Conservation (phyloP, 768 basidiomycete species). For the Tricholomella constricta region DNA sequence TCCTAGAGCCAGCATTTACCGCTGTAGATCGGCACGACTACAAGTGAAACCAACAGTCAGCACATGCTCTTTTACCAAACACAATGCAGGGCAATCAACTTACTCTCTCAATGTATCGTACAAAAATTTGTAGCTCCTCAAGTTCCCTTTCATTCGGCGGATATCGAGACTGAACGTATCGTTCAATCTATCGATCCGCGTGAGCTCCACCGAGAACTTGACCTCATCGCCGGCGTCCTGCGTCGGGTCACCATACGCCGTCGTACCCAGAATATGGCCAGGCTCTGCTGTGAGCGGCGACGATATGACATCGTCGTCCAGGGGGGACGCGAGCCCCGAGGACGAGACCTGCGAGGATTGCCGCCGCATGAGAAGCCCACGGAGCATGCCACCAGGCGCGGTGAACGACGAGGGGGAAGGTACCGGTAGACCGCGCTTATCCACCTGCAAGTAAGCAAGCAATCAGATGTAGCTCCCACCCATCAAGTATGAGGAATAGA, state of each 20-base stretch:
- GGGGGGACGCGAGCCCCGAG: slow-evolving; percentile 28
- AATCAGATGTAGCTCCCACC: slow-evolving; percentile 4
- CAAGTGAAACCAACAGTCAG: slow-evolving; percentile 6
- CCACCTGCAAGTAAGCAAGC: too few relatives aligned
- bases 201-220: slow-evolving; percentile 93
- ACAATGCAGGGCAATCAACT: slow-evolving; percentile 34
- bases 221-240: slow-evolving; percentile 95
- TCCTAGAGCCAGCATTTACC: slow-evolving; percentile 21
- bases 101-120: slow-evolving; percentile 88
- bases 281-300: slow-evolving; percentile 43
- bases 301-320: slow-evolving; percentile 53
- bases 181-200: slow-evolving; percentile 84
- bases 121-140: slow-evolving; percentile 91
- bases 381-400: slow-evolving; percentile 75
- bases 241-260: slow-evolving; percentile 75
- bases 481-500: slow-evolving; percentile 6
- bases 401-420: slow-evolving; percentile 76
- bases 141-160: slow-evolving; percentile 87
- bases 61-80: background rate
- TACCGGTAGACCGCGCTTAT: slow-evolving; percentile 84
- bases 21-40: slow-evolving; percentile 50
- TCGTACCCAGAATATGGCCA: slow-evolving; percentile 40
- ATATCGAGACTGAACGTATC: slow-evolving; percentile 93
- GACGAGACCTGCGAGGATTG: slow-evolving; percentile 82
- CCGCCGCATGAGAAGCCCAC: slow-evolving; percentile 85